These are phyloP conservation scores for Apostasia shenzhenica DNA, from an alignment of 106 monocot genomes.

Conservation along the genomic window DNA sequence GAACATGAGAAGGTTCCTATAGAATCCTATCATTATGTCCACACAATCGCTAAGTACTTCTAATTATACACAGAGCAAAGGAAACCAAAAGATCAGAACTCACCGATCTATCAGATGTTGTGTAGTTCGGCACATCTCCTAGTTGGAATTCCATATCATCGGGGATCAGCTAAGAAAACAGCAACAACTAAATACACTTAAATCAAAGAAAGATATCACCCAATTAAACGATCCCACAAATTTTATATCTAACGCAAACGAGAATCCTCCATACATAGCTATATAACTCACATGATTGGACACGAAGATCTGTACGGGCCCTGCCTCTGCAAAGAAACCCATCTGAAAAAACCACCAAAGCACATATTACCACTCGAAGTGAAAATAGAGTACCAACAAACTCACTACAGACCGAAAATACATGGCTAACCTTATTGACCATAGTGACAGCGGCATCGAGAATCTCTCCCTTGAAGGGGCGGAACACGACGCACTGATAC, in stretches of 20 bases:
- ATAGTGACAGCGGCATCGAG: conserved; percentile 94
- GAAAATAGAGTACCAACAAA: neutral
- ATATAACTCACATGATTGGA: conserved; percentile 77
- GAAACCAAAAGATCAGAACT: conserved; percentile 4
- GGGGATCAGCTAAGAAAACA: conserved; percentile 64
- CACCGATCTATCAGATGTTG: conserved; percentile 95
- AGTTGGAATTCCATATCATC: conserved; percentile 99
- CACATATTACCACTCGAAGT: neutral
- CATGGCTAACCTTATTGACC: conserved; percentile 73
- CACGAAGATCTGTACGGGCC: conserved; percentile 93
- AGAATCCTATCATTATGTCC: neutral
- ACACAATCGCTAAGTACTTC: neutral
- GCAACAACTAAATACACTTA: neutral
- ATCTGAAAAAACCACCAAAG: conserved; percentile 35
- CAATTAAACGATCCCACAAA: too few species aligned
- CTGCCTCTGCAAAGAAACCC: conserved; percentile 98
- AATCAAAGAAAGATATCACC: too few species aligned
- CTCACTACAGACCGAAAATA: neutral
- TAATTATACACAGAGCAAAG: neutral
- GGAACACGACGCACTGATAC: conserved; percentile 96
- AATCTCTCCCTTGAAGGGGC: conserved; percentile 92
- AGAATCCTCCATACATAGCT: too few species aligned
- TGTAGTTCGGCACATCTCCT: conserved; percentile 86
- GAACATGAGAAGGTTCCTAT: neutral
- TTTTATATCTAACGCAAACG: neutral